Evolutionary conservation across 345 rosid species (phyloP).

Genomic region (Eucalyptus pauciflora): DNA sequence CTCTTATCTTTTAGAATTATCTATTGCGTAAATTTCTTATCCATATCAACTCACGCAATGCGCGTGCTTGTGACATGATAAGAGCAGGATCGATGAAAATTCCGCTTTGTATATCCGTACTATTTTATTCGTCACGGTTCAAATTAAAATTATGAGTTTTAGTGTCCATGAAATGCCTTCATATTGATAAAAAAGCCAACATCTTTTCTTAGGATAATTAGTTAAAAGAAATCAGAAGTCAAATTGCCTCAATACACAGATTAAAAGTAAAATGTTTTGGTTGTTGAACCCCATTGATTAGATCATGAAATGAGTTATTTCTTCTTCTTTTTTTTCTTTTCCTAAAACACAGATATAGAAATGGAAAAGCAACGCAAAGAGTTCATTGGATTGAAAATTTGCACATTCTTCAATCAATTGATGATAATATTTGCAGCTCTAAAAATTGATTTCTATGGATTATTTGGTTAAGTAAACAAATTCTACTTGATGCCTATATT

Average conservation of each 20-base stretch:
- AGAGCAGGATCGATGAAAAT: background rate
- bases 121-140: background rate
- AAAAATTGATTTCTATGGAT: background rate
- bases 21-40: background rate
- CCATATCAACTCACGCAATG: fast-evolving
- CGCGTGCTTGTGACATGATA: background rate
- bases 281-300: background rate
- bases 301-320: background rate
- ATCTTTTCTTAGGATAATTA: background rate
- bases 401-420: background rate
- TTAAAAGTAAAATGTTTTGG: background rate
- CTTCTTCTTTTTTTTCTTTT: background rate
- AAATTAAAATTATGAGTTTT: background rate
- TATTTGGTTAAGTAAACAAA: background rate
- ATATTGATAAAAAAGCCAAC: background rate
- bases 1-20: background rate
- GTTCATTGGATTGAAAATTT: background rate
- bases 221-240: background rate
- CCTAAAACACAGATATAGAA: background rate
- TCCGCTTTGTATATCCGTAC: background rate
- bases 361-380: background rate
- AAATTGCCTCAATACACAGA: background rate
- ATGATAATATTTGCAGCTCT: background rate
- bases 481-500: background rate
- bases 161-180: background rate